phyloP scores from a whole-genome alignment of 345 rosid species.

The Ceriops tagal region DNA sequence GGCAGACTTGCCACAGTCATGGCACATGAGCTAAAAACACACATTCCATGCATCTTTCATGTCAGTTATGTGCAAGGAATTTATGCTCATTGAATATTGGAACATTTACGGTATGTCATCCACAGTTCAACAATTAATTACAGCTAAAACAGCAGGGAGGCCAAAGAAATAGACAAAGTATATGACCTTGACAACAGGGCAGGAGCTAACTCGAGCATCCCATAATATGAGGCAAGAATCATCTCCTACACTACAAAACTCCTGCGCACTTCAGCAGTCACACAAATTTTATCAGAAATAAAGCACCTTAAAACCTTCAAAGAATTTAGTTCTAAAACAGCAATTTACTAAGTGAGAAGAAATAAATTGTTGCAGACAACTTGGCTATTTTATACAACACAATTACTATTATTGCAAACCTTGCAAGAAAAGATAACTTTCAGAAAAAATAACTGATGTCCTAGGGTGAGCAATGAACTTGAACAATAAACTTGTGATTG shows the following conservation, averaged over 20 bases:
- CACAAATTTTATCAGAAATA: neutral
- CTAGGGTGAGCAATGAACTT: neutral
- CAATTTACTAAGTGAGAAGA: too few species aligned
- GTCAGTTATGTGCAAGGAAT: neutral
- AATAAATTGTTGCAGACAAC: too few species aligned
- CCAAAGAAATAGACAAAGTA: constrained; percentile 7
- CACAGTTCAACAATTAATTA: too few species aligned
- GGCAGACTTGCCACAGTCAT: too few species aligned
- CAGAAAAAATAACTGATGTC: too few species aligned
- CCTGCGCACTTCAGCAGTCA: constrained; percentile 36
- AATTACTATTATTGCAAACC: too few species aligned
- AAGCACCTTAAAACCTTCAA: neutral
- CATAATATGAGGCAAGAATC: constrained; percentile 69
- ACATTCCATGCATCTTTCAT: neutral
- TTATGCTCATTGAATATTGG: too few species aligned
- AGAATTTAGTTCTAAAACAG: neutral
- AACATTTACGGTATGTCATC: too few species aligned
- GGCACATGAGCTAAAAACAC: neutral
- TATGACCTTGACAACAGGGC: constrained; percentile 55
- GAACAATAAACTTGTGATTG: neutral
- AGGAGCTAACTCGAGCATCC: constrained; percentile 57
- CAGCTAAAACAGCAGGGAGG: neutral
- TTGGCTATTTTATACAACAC: too few species aligned
- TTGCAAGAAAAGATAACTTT: too few species aligned
- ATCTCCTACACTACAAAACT: constrained; percentile 73